Evolutionary conservation across 805 yeast genomes (phyloP), one percentile per base, ranked within the genome.

Genomic region (Saccharomycopsis sp.): DNA sequence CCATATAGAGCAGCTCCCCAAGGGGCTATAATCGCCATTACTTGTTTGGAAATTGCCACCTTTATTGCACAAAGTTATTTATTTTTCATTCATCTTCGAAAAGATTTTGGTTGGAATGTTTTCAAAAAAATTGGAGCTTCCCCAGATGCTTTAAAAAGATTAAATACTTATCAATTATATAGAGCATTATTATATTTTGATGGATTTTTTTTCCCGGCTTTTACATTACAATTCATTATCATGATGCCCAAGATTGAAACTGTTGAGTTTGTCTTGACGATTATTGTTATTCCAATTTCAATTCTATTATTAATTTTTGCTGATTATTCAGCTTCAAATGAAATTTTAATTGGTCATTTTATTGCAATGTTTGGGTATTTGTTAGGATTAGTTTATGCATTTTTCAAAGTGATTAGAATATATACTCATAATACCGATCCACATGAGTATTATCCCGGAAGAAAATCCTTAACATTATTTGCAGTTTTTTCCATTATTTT

Each of bases 121-220:
- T 64, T 55, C 51, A 63, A 64, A 49, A 56, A 56, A 40, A 57
- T 64, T 34, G 70, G 70, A 5, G 68, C 62, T 14, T 60, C 61
- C 38, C 45, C 57, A 10, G 53, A 48, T 23, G 53, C 61, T 37
- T 53, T 57, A 40, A 48, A 49, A 18, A 50, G 61, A 52, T 61
- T 59, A 44, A 49, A 49, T 21, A 32, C 51, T 8, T 63, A 61
- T 49, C 67, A 64, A 44, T 42, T 61, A 36, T 66, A 63, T 50
- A 46, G 61, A 26, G 48, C 54, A 19, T 49, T 57, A 25, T 47
- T 57, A 8, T 46, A 53, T 19, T 56, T 57, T 34, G 60, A 57
- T 39, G 54, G 55, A 14, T 64, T 63, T 52, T 64, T 63, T 52
- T 63, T 64, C 40, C 47, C 62, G 15, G 69, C 64, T 1, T 64